phyloP scores from a whole-genome alignment of 768 basidiomycete species.

The Podaxis sp. region DNA sequence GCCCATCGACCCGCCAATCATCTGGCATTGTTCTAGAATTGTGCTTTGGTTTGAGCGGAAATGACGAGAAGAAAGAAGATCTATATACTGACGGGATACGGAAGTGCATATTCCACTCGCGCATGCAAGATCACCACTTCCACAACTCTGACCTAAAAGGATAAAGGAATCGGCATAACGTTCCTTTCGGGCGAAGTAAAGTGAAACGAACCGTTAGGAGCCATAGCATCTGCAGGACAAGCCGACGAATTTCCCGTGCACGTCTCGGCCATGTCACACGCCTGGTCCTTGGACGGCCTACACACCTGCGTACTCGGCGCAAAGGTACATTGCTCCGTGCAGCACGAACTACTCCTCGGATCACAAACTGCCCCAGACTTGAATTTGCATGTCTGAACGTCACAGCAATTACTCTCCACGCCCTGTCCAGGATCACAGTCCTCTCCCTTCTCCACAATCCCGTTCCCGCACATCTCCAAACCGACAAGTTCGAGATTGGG shows the following conservation, averaged over 20 bases:
- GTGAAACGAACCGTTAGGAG: constrained; percentile 56
- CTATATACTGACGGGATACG: constrained; percentile 49
- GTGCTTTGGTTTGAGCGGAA: constrained; percentile 17
- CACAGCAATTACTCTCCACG: constrained; percentile 66
- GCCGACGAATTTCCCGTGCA: constrained; percentile 74
- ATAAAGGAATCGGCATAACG: constrained; percentile 5
- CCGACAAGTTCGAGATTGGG: constrained; percentile 46
- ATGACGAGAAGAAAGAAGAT: constrained; percentile 15
- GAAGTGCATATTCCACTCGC: constrained; percentile 82
- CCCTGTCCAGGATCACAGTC: constrained; percentile 83
- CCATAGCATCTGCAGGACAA: constrained; percentile 67
- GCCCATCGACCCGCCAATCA: constrained; percentile 69
- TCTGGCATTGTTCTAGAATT: constrained; percentile 68
- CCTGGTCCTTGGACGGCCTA: constrained; percentile 60
- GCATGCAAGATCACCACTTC: constrained; percentile 61
- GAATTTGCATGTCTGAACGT: constrained; percentile 76
- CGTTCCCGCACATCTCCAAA: constrained; percentile 79
- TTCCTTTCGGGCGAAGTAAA: constrained; percentile 6
- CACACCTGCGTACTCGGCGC: constrained; percentile 70
- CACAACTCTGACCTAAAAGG: constrained; percentile 61
- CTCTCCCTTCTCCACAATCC: constrained; percentile 80
- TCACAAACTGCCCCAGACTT: constrained; percentile 71
- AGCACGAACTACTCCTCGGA: constrained; percentile 74
- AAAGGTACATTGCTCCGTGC: constrained; percentile 67
- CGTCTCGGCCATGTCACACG: constrained; percentile 70